Evolutionary conservation across 371 early-diverging fungal species (phyloP).

Genomic region (Nematocida homosporus): DNA sequence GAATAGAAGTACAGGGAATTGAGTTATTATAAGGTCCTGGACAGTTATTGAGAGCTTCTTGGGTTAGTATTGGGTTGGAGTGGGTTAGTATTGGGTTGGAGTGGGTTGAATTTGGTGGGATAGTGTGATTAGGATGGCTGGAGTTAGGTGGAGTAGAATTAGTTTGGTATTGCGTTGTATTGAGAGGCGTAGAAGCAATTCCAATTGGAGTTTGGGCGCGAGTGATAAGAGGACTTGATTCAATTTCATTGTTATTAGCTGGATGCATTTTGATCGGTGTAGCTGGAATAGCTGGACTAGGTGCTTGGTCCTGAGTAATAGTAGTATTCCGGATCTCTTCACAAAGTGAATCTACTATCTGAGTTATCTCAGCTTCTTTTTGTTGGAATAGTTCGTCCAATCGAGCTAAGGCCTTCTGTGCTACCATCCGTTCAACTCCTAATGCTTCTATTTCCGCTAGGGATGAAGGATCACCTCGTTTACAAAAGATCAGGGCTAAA

Average conservation of each 20-base stretch:
- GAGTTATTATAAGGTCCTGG: too few relatives aligned
- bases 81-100: too few relatives aligned
- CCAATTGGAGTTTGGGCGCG: too few relatives aligned
- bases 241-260: not conserved
- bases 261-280: slow-evolving; percentile 9
- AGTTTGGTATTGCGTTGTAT: not conserved
- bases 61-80: too few relatives aligned
- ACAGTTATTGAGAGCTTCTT: not conserved
- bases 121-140: too few relatives aligned
- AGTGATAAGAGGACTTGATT: not conserved
- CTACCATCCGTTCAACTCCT: slow-evolving; percentile 41
- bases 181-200: not conserved
- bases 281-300: not conserved
- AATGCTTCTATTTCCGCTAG: slow-evolving; percentile 35
- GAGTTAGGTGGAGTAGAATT: too few relatives aligned
- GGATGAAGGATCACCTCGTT: not conserved
- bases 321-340: slow-evolving; percentile 51
- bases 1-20: too few relatives aligned
- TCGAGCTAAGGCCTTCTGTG: slow-evolving; percentile 17
- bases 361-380: slow-evolving; percentile 35
- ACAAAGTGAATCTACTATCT: slow-evolving; percentile 47
- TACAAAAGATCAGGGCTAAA: slow-evolving; percentile 5
- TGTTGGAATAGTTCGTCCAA: slow-evolving; percentile 8
- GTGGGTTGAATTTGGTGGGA: too few relatives aligned
- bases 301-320: slow-evolving; percentile 2